Evolutionary conservation across 2,329 filamentous ascomycete genomes (phyloP).

Genomic region (Didymosphaeria variabile): DNA sequence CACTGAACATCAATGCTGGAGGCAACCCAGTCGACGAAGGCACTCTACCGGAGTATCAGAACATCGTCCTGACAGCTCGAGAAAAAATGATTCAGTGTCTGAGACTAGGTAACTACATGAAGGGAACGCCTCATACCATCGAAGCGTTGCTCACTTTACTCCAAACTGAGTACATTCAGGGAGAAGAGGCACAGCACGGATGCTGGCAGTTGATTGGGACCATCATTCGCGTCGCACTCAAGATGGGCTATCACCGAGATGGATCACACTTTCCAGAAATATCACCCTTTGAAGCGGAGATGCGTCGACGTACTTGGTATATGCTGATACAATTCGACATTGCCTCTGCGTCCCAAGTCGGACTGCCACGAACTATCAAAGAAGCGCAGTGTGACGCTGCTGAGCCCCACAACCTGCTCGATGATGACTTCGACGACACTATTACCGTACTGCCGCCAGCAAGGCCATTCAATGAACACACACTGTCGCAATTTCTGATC

Average conservation of each 20-base stretch:
- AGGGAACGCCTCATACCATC: constrained; percentile 4
- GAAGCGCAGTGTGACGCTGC: constrained; percentile 2
- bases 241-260: constrained; percentile 10
- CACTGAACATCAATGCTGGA: not conserved
- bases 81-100: constrained; percentile 7
- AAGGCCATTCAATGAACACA: constrained; percentile 3
- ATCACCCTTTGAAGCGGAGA: not conserved
- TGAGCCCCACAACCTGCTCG: not conserved
- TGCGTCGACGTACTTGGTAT: constrained; percentile 10
- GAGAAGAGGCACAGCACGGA: constrained; percentile 2
- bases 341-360: not conserved
- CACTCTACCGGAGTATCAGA: constrained; percentile 4
- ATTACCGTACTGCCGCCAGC: not conserved
- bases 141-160: constrained; percentile 3
- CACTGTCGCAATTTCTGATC: not conserved
- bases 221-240: constrained; percentile 7
- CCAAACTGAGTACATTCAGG: not conserved
- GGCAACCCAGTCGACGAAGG: not conserved
- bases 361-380: constrained; percentile 3
- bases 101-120: constrained; percentile 8
- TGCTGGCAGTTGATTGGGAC: constrained; percentile 6
- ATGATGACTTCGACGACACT: constrained; percentile 4
- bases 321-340: constrained; percentile 5
- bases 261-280: constrained; percentile 4
- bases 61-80: not conserved